Evolutionary conservation across 169 alveolate genomes (phyloP).

Genomic region (Plasmodium gaboni): DNA sequence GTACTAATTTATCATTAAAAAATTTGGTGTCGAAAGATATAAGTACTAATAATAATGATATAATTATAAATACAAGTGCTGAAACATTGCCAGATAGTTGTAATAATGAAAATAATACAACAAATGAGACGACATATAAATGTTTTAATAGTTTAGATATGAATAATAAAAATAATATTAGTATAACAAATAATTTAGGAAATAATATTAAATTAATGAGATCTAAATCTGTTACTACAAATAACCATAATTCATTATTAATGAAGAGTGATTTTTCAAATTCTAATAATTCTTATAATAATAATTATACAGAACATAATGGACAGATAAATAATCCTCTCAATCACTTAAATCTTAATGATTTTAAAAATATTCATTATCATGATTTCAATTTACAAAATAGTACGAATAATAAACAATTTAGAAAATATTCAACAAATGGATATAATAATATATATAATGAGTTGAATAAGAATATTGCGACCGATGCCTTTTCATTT

Average conservation of each 20-base stretch:
- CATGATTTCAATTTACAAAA: conserved; percentile 17
- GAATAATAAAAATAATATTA: no score
- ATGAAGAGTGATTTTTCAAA: conserved; percentile 4
- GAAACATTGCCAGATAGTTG: no score
- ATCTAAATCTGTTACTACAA: no score
- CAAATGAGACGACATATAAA: no score
- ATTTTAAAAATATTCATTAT: conserved; percentile 6
- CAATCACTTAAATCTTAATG: not conserved
- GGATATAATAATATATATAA: conserved; percentile 16
- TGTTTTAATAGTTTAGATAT: no score
- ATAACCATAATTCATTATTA: conserved; percentile 11
- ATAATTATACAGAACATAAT: not conserved
- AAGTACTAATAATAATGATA: no score
- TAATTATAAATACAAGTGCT: no score
- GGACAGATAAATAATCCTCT: conserved; percentile 3
- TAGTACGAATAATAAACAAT: conserved; percentile 15
- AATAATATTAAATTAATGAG: no score
- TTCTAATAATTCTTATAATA: conserved; percentile 7
- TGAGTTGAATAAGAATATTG: conserved; percentile 3
- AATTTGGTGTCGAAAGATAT: no score
- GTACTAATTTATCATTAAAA: no score
- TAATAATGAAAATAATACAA: no score
- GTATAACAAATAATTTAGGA: no score
- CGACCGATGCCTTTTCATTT: not conserved
- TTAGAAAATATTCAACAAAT: conserved; percentile 20